Conservation (phyloP, 2,329 filamentous ascomycete genomes). For the Xylaria sp. region DNA sequence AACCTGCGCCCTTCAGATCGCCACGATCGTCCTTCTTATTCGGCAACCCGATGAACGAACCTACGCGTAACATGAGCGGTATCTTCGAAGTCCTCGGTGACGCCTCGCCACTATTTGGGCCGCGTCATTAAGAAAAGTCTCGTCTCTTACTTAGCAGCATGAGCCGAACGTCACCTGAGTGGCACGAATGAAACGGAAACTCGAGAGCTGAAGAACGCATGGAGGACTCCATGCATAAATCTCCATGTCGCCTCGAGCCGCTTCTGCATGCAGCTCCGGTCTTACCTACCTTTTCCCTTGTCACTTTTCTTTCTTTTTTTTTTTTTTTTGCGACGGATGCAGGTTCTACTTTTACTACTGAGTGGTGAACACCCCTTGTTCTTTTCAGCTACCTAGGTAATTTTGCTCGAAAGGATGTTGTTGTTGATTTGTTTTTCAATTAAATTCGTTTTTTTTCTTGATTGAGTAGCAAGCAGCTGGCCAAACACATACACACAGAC, state of each 20-base stretch:
- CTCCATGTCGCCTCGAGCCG: not conserved
- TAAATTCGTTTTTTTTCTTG: not conserved
- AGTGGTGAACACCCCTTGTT: not conserved
- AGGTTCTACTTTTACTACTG: not conserved
- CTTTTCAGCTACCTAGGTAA: not conserved
- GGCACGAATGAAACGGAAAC: not conserved
- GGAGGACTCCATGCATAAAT: not conserved
- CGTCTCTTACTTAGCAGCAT: not conserved
- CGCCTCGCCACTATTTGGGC: not conserved
- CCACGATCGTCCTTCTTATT: constrained; percentile 14
- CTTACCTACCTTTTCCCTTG: no score
- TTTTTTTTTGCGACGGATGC: not conserved
- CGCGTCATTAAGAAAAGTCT: not conserved
- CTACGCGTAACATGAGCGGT: constrained; percentile 24
- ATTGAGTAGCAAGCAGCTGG: not conserved
- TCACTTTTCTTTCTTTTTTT: not conserved
- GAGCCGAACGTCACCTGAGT: not conserved
- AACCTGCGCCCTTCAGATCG: constrained; percentile 19
- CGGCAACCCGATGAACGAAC: constrained; percentile 15
- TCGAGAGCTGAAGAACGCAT: no score
- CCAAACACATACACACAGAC: no score
- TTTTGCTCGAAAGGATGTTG: not conserved
- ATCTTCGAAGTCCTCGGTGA: constrained; percentile 27
- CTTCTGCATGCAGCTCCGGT: not conserved
- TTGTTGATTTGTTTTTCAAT: not conserved